Conservation (phyloP, 2,329 filamentous ascomycete species). For the Xylariaceae sp. region DNA sequence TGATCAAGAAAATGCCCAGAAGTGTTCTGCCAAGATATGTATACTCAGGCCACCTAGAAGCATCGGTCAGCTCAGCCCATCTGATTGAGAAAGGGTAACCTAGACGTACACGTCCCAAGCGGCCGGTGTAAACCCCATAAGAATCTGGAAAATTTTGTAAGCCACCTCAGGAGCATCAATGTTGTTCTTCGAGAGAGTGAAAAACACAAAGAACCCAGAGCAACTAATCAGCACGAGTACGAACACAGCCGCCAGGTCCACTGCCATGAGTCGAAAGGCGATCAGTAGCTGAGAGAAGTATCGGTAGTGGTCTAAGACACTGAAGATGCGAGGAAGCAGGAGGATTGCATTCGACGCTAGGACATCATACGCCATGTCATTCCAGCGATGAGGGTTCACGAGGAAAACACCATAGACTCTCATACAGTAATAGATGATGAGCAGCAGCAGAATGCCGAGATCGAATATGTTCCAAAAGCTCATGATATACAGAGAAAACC, state of each 20-base stretch:
- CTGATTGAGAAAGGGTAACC: background rate
- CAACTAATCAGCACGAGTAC: constrained; percentile 84
- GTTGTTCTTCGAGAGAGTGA: constrained; percentile 76
- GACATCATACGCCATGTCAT: constrained; percentile 90
- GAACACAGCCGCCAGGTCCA: constrained; percentile 83
- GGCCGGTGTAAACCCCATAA: constrained; percentile 95
- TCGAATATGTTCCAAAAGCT: constrained; percentile 98
- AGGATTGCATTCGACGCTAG: constrained; percentile 88
- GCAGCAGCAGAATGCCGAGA: constrained; percentile 81
- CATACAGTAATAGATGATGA: constrained; percentile 88
- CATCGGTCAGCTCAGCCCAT: constrained; percentile 16
- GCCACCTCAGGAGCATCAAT: constrained; percentile 75
- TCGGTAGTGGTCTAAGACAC: constrained; percentile 89
- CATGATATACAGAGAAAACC: constrained; percentile 95
- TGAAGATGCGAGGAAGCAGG: constrained; percentile 88
- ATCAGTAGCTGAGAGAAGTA: constrained; percentile 96
- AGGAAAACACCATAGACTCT: constrained; percentile 86
- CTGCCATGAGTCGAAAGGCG: constrained; percentile 90
- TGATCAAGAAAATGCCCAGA: constrained; percentile 82
- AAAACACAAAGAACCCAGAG: constrained; percentile 94
- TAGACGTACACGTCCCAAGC: constrained; percentile 80
- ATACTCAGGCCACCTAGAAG: constrained; percentile 68
- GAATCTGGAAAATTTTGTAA: constrained; percentile 88
- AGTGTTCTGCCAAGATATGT: constrained; percentile 77
- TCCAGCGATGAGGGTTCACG: constrained; percentile 73